Conservation (phyloP, 2,329 filamentous ascomycete genomes). For the Penicillium sp. region DNA sequence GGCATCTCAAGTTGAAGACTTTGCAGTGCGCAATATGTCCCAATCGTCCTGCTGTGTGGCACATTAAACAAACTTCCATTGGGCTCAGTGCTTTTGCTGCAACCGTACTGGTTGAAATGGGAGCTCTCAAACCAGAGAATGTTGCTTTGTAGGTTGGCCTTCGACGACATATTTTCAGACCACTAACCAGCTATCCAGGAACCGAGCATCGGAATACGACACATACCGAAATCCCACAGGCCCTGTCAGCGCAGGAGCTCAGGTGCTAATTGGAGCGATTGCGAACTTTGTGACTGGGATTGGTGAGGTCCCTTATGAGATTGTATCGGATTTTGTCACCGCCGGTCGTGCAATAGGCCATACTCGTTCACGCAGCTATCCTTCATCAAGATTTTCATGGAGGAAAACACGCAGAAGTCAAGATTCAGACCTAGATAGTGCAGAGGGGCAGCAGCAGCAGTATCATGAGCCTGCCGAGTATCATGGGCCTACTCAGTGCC, state of each 20-base stretch:
- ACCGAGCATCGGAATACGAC: conserved; percentile 65
- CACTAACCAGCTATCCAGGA: conserved; percentile 31
- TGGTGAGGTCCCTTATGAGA: conserved; percentile 65
- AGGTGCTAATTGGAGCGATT: conserved; percentile 78
- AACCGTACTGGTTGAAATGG: conserved; percentile 63
- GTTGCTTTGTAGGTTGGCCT: conserved; percentile 61
- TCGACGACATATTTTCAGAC: conserved; percentile 24
- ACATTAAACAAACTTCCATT: conserved; percentile 65
- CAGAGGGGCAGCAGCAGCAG: neutral
- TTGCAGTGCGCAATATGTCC: conserved; percentile 69
- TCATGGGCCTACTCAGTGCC: neutral
- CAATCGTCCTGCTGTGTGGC: conserved; percentile 69
- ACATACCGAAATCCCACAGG: conserved; percentile 77
- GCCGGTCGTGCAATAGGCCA: conserved; percentile 46
- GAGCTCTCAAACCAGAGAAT: conserved; percentile 65
- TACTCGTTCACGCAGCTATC: conserved; percentile 55
- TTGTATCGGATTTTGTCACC: conserved; percentile 49
- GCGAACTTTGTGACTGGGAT: conserved; percentile 78
- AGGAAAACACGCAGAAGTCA: neutral
- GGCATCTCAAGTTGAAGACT: conserved; percentile 64
- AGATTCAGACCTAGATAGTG: neutral
- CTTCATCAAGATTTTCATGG: neutral
- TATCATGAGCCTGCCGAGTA: neutral
- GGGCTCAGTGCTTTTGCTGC: conserved; percentile 71
- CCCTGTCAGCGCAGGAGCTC: conserved; percentile 72